phyloP scores from a whole-genome alignment of 768 basidiomycete genomes.

The Auricularia cornea region DNA sequence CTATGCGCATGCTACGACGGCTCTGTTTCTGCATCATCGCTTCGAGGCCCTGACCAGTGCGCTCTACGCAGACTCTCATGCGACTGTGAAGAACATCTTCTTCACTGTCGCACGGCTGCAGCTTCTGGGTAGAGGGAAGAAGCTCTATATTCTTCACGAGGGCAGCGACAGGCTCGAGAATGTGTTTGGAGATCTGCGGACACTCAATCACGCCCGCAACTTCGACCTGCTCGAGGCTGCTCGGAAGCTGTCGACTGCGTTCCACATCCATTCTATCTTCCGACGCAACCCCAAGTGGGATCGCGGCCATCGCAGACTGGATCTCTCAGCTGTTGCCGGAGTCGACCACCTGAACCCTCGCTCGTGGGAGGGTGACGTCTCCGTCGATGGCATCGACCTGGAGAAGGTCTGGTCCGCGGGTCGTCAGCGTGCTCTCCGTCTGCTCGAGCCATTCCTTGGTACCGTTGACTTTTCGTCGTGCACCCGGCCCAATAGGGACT shows the following conservation, averaged over 20 bases:
- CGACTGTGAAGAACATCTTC: not conserved
- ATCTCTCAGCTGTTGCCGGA: not conserved
- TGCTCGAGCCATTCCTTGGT: no score
- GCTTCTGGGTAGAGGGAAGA: not conserved
- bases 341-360: slow-evolving; percentile 29
- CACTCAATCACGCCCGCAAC: not conserved
- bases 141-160: not conserved
- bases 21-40: not conserved
- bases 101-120: not conserved
- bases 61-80: not conserved
- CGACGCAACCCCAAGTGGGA: slow-evolving; percentile 16
- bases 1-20: not conserved
- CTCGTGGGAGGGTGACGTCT: slow-evolving; percentile 27
- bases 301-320: slow-evolving; percentile 20
- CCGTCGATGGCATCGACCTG: slow-evolving; percentile 14
- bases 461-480: no score
- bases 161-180: not conserved
- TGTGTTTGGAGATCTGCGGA: not conserved
- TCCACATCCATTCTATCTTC: not conserved
- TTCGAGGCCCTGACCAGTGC: not conserved
- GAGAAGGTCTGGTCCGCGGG: not conserved
- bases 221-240: not conserved
- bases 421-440: no score
- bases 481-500: no score
- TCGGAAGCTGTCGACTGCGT: not conserved